Evolutionary conservation across 2,329 filamentous ascomycete species (phyloP).

Genomic region (Coleophoma eucalyptorum): DNA sequence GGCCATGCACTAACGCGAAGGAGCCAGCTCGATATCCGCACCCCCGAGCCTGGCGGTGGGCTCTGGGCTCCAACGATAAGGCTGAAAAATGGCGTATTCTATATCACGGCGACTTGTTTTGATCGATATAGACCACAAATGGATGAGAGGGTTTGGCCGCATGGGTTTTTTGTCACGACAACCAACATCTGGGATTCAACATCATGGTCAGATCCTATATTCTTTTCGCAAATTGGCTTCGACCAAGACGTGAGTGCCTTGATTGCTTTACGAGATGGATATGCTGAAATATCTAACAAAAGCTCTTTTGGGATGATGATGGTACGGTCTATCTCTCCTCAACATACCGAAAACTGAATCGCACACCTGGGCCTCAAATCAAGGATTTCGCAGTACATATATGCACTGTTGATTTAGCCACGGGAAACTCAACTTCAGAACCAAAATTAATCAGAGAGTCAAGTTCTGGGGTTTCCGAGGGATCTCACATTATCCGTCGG

Average conservation of each 20-base stretch:
- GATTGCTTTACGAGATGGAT: constrained; percentile 34
- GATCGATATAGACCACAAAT: constrained; percentile 36
- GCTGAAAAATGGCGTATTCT: constrained; percentile 39
- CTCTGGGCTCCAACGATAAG: constrained; percentile 45
- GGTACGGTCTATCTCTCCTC: constrained; percentile 44
- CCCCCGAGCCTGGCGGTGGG: constrained; percentile 46
- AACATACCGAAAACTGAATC: constrained; percentile 38
- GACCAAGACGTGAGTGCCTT: constrained; percentile 41
- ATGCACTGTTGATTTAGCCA: constrained; percentile 43
- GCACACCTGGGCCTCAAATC: constrained; percentile 29
- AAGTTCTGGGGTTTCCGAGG: constrained; percentile 57
- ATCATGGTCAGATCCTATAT: constrained; percentile 58
- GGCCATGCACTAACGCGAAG: constrained; percentile 46
- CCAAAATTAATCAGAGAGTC: constrained; percentile 51
- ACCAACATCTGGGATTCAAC: constrained; percentile 48
- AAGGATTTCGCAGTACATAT: constrained; percentile 50
- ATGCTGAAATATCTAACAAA: not conserved
- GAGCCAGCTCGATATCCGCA: constrained; percentile 47
- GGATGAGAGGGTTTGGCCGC: constrained; percentile 44
- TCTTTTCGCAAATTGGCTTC: constrained; percentile 57
- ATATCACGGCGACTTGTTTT: constrained; percentile 42
- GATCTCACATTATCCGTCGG: constrained; percentile 53
- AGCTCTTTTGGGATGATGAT: constrained; percentile 53
- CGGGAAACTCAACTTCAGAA: constrained; percentile 47
- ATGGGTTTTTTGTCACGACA: constrained; percentile 51